Conservation (phyloP, 805 yeast genomes). For the Yarrowia bubula region DNA sequence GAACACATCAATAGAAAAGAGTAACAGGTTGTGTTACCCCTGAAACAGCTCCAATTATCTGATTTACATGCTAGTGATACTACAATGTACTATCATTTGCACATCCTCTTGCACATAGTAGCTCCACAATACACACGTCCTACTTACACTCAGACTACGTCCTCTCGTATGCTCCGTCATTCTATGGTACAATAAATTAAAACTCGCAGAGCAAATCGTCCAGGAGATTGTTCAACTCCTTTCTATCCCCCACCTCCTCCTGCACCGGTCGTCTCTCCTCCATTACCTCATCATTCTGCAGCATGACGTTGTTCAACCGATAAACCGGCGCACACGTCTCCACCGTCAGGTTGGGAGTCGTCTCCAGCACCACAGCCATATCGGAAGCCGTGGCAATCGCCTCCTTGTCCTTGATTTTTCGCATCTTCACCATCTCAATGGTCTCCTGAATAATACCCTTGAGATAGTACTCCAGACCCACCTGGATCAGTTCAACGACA, state of each 20-base stretch:
- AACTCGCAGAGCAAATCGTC: constrained; percentile 15
- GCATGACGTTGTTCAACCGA: constrained; percentile 38
- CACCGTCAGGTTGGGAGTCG: constrained; percentile 40
- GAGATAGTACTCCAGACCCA: constrained; percentile 82
- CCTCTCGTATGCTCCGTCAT: no score
- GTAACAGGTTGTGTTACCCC: no score
- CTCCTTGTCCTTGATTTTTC: constrained; percentile 47
- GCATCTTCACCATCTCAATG: constrained; percentile 65
- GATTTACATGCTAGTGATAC: no score
- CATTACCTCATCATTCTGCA: constrained; percentile 40
- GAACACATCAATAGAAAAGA: no score
- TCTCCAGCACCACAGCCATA: constrained; percentile 37
- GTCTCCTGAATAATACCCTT: constrained; percentile 71
- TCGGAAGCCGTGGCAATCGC: constrained; percentile 40
- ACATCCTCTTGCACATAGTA: no score
- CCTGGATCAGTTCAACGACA: constrained; percentile 68
- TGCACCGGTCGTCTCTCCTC: background rate
- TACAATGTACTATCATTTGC: no score
- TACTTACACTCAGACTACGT: no score
- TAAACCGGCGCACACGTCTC: constrained; percentile 41
- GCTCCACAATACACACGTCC: no score
- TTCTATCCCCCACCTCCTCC: background rate
- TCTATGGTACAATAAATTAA: background rate
- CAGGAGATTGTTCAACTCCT: background rate
- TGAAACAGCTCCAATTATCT: no score